Base-by-base conservation (phyloP, 2,329 filamentous ascomycete genomes). In the Fonsecaea monophora region DNA sequence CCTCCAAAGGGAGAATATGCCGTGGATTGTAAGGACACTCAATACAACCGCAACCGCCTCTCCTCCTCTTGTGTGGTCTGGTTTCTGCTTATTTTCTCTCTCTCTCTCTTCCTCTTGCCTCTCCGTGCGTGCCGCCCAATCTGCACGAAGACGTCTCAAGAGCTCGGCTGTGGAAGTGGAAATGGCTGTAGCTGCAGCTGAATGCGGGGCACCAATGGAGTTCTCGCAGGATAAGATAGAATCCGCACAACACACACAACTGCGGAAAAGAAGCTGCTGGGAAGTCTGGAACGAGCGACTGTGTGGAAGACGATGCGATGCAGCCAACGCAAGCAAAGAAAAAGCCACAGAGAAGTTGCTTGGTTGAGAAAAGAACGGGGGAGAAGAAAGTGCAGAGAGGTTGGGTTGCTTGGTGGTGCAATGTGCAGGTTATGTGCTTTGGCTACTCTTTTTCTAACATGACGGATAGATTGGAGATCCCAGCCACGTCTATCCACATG, bases 201-300 rank as follows among this genome's bases (percentile, higher is more conserved):
- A n/a, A 10, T 50, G 62, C 57, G 25, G 66, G 66, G 62, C 38
- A 60, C 53, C 48, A 62, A 62, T 65, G 38, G 65, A 53, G 38
- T 25, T 25, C 37, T 32, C 32, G 30, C 34, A 5, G 38, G 30
- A 32, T 32, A 8, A 18, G 61, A 25, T 25, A 25, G 25, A 25
- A 25, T 25, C 25, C 25, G 25, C 25, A 25, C 25, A 25, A 25
- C 25, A 25, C 25, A 2, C 25, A 25, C 25, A 25, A 25, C 25
- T 25, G 12, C 13, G 53, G 34, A 48, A 50, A 37, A 58, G 58
- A 8, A 48, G 54, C 7, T 18, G 53, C 10, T 13, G 10, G 10
- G 38, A 42, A 50, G 18, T 48, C 18, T 56, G 9, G 58, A 62
- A 66, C 58, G 64, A 66, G 38, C 13, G 59, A 62, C 59, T 30